Base-by-base conservation (phyloP, 208 protist species). In the Acanthamoeba rhysodes region DNA sequence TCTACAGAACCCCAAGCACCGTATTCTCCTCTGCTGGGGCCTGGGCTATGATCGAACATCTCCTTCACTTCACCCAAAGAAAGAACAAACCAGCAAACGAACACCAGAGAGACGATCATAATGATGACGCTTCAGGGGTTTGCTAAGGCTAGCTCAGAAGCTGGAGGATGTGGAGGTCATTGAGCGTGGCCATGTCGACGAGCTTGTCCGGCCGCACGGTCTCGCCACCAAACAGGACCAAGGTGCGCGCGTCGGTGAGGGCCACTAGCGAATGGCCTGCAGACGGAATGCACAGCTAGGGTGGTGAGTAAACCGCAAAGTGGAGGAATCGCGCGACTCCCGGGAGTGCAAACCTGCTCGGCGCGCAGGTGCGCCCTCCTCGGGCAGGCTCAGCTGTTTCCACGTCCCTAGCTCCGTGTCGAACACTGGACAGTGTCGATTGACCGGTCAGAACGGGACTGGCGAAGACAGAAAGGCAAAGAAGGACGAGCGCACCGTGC, bases 1-100 rank as follows among this genome's bases (percentile, higher is more conserved):
- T 87, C 78, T 87, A 87, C 78, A 87, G 78, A 87, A 87, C 48
- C 78, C 78, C 50, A 87, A 37, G 78, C 78, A 87, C 78, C 50
- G 78, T 62, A 87, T 34, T 34, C 78, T 62, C 37, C 78, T 87
- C 78, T 87, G 78, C 78, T 87, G 37, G 78, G 78, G 78, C 78
- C 78, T 87, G 78, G 78, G 78, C 78, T 87, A 48, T 59, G 78
- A 87, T 59, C 78, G 45, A 22, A 87, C 78, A 87, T 59, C 50
- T 22, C 45, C 78, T 62, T 41, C 9, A 6, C 57, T 84, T 29
- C 41, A 18, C 4, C 37, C n/a, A n/a, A n/a, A n/a, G n/a, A n/a
- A n/a, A n/a, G n/a, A n/a, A n/a, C n/a, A n/a, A n/a, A n/a, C n/a
- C n/a, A n/a, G n/a, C n/a, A n/a, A n/a, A n/a, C n/a, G n/a, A n/a